phyloP scores from a whole-genome alignment of 176 grass and related monocot species.

The Carex myosuroides region DNA sequence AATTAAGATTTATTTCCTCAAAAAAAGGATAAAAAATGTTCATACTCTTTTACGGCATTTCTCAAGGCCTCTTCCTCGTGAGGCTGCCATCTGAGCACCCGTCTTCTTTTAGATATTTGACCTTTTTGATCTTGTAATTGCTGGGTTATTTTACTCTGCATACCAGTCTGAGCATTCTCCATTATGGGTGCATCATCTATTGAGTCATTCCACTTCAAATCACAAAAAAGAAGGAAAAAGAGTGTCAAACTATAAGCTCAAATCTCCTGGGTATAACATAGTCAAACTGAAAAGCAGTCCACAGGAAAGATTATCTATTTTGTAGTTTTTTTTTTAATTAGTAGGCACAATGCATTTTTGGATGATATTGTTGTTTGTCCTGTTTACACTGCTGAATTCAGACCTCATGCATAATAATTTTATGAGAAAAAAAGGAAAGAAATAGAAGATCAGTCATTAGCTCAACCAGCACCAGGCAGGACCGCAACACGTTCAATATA shows the following conservation, averaged over 20 bases:
- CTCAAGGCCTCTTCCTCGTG: slow-evolving; percentile 64
- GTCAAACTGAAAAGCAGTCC: not conserved
- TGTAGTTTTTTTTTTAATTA: not conserved
- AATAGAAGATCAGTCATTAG: not conserved
- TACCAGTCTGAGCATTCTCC: not conserved
- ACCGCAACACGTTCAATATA: not conserved
- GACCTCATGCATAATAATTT: not conserved
- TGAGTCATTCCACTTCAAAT: slow-evolving; percentile 12
- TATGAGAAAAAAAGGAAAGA: not conserved
- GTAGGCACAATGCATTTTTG: not conserved
- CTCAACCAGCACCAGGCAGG: not conserved
- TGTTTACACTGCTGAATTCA: not conserved
- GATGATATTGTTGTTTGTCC: not conserved
- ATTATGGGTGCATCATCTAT: not conserved
- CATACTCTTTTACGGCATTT: slow-evolving; percentile 62
- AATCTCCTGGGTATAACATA: not conserved
- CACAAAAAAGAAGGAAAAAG: not conserved
- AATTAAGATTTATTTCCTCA: too few species aligned
- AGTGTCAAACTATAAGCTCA: not conserved
- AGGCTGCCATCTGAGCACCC: slow-evolving; percentile 38
- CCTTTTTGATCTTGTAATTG: not conserved
- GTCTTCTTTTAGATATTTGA: slow-evolving; percentile 40
- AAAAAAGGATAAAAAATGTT: slow-evolving; percentile 3
- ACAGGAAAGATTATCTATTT: not conserved
- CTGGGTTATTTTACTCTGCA: not conserved